A percentile compares a stretch with the other conserved stretches of the same genome.
phyloP scores from a whole-genome alignment of 2,329 filamentous ascomycete genomes.

The Alternaria gaisen region DNA sequence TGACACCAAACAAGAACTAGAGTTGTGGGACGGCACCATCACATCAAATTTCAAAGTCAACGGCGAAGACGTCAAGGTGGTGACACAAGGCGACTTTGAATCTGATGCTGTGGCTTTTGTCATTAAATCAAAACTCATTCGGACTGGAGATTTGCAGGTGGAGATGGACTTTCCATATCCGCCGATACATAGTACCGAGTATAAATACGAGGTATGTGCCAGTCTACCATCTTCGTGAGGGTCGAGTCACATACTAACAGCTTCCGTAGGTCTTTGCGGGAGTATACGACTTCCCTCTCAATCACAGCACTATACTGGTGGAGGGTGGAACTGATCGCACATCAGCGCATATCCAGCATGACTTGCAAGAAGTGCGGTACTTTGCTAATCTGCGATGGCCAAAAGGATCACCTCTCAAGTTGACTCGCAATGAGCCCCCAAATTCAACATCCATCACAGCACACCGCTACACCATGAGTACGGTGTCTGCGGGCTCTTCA shows the following conservation, averaged over 20 bases:
- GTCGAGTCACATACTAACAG: background rate
- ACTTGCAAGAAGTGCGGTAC: constrained; percentile 55
- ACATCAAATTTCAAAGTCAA: constrained; percentile 57
- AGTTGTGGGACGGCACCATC: constrained; percentile 60
- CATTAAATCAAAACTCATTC: constrained; percentile 56
- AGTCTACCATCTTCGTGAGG: background rate
- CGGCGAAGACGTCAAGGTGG: constrained; percentile 51
- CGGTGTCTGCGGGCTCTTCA: constrained; percentile 10
- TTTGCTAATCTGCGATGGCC: constrained; percentile 54
- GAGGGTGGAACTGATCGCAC: constrained; percentile 32
- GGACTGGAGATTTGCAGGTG: constrained; percentile 51
- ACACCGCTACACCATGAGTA: constrained; percentile 36
- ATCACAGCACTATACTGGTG: constrained; percentile 54
- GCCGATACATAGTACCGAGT: constrained; percentile 41
- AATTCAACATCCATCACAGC: constrained; percentile 53
- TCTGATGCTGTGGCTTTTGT: constrained; percentile 57
- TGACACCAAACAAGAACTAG: constrained; percentile 51
- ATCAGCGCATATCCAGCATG: constrained; percentile 56
- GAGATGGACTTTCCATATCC: constrained; percentile 63
- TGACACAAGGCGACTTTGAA: constrained; percentile 57
- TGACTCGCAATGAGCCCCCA: constrained; percentile 49
- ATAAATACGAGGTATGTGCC: constrained; percentile 35
- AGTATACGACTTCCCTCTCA: constrained; percentile 57
- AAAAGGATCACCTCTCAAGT: constrained; percentile 43
- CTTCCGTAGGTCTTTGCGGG: constrained; percentile 62